Evolutionary conservation across 2,329 filamentous ascomycete species (phyloP), one percentile per base, ranked within the genome.

Genomic region (Aspergillus aculeatinus): DNA sequence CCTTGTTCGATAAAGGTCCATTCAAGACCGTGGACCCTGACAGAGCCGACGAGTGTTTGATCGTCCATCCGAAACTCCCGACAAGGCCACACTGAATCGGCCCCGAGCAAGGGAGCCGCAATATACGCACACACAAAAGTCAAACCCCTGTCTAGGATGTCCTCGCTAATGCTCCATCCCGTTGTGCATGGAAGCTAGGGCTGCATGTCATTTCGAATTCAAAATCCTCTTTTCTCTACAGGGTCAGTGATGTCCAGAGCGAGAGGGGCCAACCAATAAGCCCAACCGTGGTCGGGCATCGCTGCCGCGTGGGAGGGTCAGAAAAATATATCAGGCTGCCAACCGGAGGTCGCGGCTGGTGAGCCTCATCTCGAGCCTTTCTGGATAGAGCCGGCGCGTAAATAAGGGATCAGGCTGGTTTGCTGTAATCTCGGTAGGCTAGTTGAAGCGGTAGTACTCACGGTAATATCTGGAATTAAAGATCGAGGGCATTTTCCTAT

Each of bases 11-110:
- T 23, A 23, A 23, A 23, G 23, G 4, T 23, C 23, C 21, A 27
- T n/a, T 19, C 31, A 47, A 33, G 42, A 33, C 48, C 53, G 53
- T 55, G 53, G 42, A 55, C 53, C 42, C 53, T 55, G 53, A 55
- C 39, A 48, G 52, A 29, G 27, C 16, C 39, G 29, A 29, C 23
- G 27, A 48, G 47, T 48, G 53, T 55, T 47, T 48, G 53, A 48
- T 55, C 53, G 53, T 44, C 53, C 16, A 48, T 47, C 53, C 53
- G 52, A 55, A 48, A 47, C 52, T 35, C 42, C 52, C 39, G 52
- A 55, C 52, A 27, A 44, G 52, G 16, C 52, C 27, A 42, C 47
- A 55, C 16, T 23, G 42, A 35, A 44, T 55, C 42, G 16, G 42
- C 25, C 29, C 52, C 33, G 39, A 19, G 35, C 23, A 25, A 12